Conservation (phyloP, 352 stramenopile genomes). For the Phytopythium ostracodes region DNA sequence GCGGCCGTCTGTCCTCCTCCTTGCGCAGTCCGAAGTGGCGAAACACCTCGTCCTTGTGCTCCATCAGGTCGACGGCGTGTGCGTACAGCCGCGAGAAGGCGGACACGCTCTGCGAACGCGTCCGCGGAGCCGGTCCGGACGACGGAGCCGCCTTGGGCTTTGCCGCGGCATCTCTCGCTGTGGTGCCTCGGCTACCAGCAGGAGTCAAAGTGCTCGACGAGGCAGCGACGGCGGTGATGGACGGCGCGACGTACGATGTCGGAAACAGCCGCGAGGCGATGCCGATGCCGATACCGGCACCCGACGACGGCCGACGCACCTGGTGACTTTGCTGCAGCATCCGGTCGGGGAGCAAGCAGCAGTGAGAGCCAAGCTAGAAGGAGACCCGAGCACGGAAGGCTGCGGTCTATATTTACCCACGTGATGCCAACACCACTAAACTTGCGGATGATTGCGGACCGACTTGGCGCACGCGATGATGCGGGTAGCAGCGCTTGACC, state of each 20-base stretch:
- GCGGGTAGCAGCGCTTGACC: neutral
- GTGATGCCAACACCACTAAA: neutral
- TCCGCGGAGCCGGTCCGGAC: neutral
- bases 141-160: neutral
- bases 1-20: neutral
- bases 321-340: slow-evolving; percentile 1
- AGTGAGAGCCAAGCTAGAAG: neutral
- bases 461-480: no score
- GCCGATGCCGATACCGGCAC: neutral
- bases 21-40: slow-evolving; percentile 51
- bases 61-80: slow-evolving; percentile 43
- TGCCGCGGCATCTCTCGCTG: neutral
- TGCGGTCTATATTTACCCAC: slow-evolving; percentile 1
- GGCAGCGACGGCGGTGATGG: slow-evolving; percentile 1
- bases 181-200: neutral
- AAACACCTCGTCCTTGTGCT: slow-evolving; percentile 59
- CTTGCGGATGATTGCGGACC: neutral
- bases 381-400: neutral
- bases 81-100: slow-evolving; percentile 55
- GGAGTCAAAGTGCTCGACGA: neutral
- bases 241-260: slow-evolving; percentile 3
- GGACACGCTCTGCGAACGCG: slow-evolving; percentile 4
- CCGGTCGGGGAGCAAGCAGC: neutral
- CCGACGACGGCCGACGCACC: neutral
- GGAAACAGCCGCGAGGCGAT: slow-evolving; percentile 5